Conservation (phyloP, 1,139 yeast species). For the Lipomyces yarrowii region DNA sequence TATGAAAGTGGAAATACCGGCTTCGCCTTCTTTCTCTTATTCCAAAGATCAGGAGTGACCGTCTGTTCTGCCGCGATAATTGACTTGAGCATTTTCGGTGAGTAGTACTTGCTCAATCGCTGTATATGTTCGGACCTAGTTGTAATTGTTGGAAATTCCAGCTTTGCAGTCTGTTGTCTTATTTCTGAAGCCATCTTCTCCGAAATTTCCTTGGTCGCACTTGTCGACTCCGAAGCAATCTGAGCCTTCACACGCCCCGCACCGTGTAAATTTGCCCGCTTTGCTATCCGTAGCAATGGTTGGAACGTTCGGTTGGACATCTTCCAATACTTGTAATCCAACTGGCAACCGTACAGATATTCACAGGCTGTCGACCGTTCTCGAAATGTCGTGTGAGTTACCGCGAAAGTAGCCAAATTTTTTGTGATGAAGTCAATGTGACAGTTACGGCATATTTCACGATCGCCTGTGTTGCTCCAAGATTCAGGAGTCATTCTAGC, state of each 20-base stretch:
- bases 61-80: constrained; percentile 78
- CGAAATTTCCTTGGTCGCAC: not conserved
- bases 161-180: not conserved
- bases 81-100: constrained; percentile 76
- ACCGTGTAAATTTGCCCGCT: not conserved
- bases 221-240: not conserved
- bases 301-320: not conserved
- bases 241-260: not conserved
- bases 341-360: not conserved
- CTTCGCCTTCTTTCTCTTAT: constrained; percentile 43
- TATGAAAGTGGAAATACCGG: constrained; percentile 62
- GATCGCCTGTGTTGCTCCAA: not conserved
- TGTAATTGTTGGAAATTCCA: not conserved
- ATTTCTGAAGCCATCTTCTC: not conserved
- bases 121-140: constrained; percentile 11
- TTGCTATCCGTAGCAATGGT: not conserved
- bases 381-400: not conserved
- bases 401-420: not conserved
- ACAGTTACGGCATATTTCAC: not conserved
- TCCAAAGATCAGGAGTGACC: constrained; percentile 64
- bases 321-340: not conserved
- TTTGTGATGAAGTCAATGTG: not conserved
- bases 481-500: not conserved
- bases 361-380: not conserved
- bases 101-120: constrained; percentile 63